Base-by-base conservation (phyloP, 176 grass and related monocot species). In the Chloris gayana region DNA sequence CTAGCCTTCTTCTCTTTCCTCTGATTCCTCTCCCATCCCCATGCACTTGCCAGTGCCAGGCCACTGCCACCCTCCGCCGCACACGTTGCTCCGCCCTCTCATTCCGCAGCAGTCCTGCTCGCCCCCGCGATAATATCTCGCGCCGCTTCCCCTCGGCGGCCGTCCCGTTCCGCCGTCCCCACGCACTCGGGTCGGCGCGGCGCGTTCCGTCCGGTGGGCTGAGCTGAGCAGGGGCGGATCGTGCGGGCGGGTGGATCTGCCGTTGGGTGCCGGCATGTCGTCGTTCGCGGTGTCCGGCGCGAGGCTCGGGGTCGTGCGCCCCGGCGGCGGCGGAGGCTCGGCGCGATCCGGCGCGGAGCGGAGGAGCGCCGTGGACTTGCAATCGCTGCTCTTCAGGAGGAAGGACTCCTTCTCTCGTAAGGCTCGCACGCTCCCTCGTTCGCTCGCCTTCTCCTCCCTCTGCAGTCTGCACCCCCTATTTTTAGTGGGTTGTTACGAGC, bases 271-370 rank as follows among this genome's bases (percentile, higher is more conserved):
- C 46, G 46, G 49, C 9, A 90, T 86, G 68, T 71, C 87, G 76
- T 53, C 85, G 70, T 91, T 94, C 82, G 86, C 89, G 11, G 80
- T 94, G 25, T 94, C 89, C 22, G 85, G 89, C 47, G 81, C 83
- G 14, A 90, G 86, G 32, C 83, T 94, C 63, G 84, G 92, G 22
- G 84, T 89, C n/a, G 75, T 70, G 70, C 54, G 79, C 41, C 68
- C 84, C 38, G 71, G 73, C 9, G 67, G 45, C 67, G 73, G 64
- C 58, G 73, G 64, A 38, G 35, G 61, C 8, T 4, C 64, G 64
- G 56, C 65, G 57, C 87, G 87, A 72, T 77, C 82, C n/a, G 77
- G 71, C 25, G 22, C 17, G 62, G 87, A 93, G 73, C 84, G 76
- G 70, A 84, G 76, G 72, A 65, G 50, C 22, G 79, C 39, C 54